phyloP scores from a whole-genome alignment of 1,284 basidiomycete genomes.

The Trametes sp. region DNA sequence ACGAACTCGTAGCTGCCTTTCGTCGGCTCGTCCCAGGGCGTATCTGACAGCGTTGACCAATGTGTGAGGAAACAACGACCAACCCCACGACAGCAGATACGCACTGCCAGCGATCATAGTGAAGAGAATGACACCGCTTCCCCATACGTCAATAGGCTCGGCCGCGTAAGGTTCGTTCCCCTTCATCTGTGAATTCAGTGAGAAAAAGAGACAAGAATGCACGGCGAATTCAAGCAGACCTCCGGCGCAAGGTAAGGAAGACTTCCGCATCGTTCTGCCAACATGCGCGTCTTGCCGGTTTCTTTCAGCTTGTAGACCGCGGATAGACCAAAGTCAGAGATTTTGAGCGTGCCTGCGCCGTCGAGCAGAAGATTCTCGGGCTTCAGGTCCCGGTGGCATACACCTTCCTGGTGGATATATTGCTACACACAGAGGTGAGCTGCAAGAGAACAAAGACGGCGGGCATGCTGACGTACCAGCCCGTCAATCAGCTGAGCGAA shows the following conservation, averaged over 20 bases:
- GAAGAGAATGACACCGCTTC: slow-evolving; percentile 95
- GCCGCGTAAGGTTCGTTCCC: slow-evolving; percentile 76
- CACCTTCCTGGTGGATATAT: slow-evolving; percentile 89
- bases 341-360: slow-evolving; percentile 82
- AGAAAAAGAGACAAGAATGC: not conserved
- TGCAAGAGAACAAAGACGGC: not conserved
- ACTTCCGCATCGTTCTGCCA: slow-evolving; percentile 91
- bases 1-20: slow-evolving; percentile 79
- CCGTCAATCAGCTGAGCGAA: slow-evolving; percentile 90
- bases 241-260: slow-evolving; percentile 96
- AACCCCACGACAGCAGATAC: slow-evolving; percentile 43
- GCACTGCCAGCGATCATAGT: slow-evolving; percentile 91
- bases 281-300: slow-evolving; percentile 69
- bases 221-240: slow-evolving; percentile 48
- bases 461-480: slow-evolving; percentile 53
- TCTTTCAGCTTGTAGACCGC: slow-evolving; percentile 93
- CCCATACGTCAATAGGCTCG: slow-evolving; percentile 96
- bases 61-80: not conserved
- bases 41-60: slow-evolving; percentile 63
- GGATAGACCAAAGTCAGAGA: slow-evolving; percentile 96
- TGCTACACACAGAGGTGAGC: slow-evolving; percentile 50
- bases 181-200: slow-evolving; percentile 31
- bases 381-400: slow-evolving; percentile 96
- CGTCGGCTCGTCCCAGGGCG: slow-evolving; percentile 98
- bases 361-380: slow-evolving; percentile 94